Conservation (phyloP, 352 stramenopile genomes). For the Peronospora tabacina region DNA sequence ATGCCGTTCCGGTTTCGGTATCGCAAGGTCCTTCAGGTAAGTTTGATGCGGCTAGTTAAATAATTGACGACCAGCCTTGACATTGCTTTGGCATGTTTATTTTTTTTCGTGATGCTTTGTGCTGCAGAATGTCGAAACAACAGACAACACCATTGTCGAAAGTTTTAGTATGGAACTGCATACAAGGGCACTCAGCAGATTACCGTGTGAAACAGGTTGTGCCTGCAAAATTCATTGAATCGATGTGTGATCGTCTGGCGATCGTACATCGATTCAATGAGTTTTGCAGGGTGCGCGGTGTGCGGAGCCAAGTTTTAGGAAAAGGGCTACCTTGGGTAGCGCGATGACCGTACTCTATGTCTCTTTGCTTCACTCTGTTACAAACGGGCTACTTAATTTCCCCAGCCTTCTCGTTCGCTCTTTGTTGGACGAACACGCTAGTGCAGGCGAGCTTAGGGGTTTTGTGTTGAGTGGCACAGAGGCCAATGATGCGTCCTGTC, state of each 20-base stretch:
- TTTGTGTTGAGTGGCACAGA: conserved; percentile 35
- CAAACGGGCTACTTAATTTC: conserved; percentile 56
- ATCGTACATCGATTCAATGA: conserved; percentile 43
- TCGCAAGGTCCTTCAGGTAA: conserved; percentile 36
- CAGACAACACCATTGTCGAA: conserved; percentile 54
- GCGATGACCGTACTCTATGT: conserved; percentile 30
- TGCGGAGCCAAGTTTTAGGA: conserved; percentile 41
- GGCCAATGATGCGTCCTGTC: conserved; percentile 32
- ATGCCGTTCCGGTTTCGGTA: conserved; percentile 39
- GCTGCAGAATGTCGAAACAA: conserved; percentile 24
- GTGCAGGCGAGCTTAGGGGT: conserved; percentile 29
- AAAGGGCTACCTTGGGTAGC: conserved; percentile 50
- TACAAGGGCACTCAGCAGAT: conserved; percentile 43
- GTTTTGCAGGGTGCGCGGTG: conserved; percentile 41
- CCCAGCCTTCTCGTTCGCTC: conserved; percentile 31
- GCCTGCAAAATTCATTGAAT: conserved; percentile 42
- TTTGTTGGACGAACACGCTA: conserved; percentile 21
- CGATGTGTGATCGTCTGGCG: conserved; percentile 51
- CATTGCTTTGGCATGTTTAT: neutral
- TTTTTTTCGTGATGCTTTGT: neutral
- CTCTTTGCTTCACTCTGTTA: conserved; percentile 31
- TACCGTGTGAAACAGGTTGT: conserved; percentile 56
- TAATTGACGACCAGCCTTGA: conserved; percentile 2
- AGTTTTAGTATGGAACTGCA: conserved; percentile 47
- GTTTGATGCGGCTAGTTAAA: neutral